Percentiles rank a stretch among this genome's conserved stretches.
These are phyloP conservation scores for Mycena alexandri DNA, from an alignment of 768 basidiomycete species.

Conservation along the genomic window DNA sequence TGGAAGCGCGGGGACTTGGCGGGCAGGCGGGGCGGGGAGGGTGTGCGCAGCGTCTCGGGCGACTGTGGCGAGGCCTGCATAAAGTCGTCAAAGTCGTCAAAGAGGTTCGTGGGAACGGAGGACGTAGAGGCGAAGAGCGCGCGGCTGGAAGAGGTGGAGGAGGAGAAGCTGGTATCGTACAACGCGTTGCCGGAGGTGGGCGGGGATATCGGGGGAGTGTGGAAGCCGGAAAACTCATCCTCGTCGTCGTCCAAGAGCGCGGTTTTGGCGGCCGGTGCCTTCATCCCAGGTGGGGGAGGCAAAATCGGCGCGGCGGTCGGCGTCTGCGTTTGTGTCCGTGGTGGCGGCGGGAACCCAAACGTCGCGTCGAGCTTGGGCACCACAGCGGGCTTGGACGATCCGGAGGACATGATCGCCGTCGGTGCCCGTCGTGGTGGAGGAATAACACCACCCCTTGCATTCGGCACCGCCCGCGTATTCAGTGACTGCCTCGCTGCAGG, in stretches of 20 bases:
- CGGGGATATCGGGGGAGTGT: constrained; percentile 45
- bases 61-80: constrained; percentile 41
- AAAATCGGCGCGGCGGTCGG: constrained; percentile 42
- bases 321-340: constrained; percentile 31
- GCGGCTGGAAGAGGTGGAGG: constrained; percentile 37
- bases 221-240: constrained; percentile 69
- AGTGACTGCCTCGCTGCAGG: constrained; percentile 15
- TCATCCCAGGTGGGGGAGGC: constrained; percentile 45
- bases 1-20: constrained; percentile 44
- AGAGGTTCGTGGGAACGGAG: constrained; percentile 44
- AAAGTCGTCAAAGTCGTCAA: constrained; percentile 65
- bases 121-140: constrained; percentile 43
- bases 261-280: constrained; percentile 39
- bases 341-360: constrained; percentile 36
- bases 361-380: constrained; percentile 39
- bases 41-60: constrained; percentile 54
- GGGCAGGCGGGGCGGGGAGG: constrained; percentile 62
- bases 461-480: constrained; percentile 24
- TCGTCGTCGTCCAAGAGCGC: constrained; percentile 52
- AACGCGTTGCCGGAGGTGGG: constrained; percentile 34
- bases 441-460: constrained; percentile 38
- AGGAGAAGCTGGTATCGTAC: constrained; percentile 35
- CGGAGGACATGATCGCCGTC: constrained; percentile 37
- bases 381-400: constrained; percentile 29
- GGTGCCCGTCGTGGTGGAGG: constrained; percentile 34